These are phyloP conservation scores for Aspergillus latus DNA, from an alignment of 2,329 filamentous ascomycete genomes.

Conservation along the genomic window DNA sequence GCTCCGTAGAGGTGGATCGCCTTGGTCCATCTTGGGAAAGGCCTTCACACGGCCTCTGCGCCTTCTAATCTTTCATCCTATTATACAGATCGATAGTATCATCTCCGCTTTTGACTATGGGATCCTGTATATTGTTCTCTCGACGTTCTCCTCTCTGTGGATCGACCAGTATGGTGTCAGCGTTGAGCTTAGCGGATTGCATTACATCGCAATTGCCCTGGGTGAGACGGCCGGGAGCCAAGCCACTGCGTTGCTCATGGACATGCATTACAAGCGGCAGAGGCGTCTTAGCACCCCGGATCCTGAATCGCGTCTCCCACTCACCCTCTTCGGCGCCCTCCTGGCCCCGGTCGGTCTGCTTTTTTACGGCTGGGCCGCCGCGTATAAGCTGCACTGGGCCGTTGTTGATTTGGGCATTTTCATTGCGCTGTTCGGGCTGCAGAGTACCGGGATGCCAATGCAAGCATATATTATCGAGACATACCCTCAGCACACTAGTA, in stretches of 20 bases:
- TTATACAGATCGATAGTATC: conserved; percentile 55
- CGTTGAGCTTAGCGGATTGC: conserved; percentile 55
- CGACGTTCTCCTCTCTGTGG: conserved; percentile 61
- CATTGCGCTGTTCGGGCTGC: conserved; percentile 43
- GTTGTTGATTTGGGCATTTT: conserved; percentile 47
- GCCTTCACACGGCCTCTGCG: conserved; percentile 54
- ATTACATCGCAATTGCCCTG: conserved; percentile 60
- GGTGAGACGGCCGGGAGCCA: conserved; percentile 59
- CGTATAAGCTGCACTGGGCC: conserved; percentile 47
- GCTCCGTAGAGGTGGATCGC: background rate
- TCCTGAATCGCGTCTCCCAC: conserved; percentile 58
- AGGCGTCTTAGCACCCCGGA: conserved; percentile 24
- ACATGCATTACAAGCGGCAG: conserved; percentile 40
- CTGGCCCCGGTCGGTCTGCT: conserved; percentile 50
- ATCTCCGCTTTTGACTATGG: conserved; percentile 60
- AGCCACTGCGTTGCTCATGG: conserved; percentile 47
- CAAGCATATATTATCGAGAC: conserved; percentile 35
- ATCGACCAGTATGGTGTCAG: conserved; percentile 51
- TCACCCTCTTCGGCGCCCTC: conserved; percentile 53
- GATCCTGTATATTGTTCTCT: conserved; percentile 60
- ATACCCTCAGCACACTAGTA: conserved; percentile 51
- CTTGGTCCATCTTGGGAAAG: conserved; percentile 26
- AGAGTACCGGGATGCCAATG: conserved; percentile 20
- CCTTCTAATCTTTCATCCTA: conserved; percentile 57
- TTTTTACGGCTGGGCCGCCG: conserved; percentile 53